These are phyloP conservation scores for Blastobotrys chiropterorum DNA, from an alignment of 805 yeast species.

Conservation along the genomic window DNA sequence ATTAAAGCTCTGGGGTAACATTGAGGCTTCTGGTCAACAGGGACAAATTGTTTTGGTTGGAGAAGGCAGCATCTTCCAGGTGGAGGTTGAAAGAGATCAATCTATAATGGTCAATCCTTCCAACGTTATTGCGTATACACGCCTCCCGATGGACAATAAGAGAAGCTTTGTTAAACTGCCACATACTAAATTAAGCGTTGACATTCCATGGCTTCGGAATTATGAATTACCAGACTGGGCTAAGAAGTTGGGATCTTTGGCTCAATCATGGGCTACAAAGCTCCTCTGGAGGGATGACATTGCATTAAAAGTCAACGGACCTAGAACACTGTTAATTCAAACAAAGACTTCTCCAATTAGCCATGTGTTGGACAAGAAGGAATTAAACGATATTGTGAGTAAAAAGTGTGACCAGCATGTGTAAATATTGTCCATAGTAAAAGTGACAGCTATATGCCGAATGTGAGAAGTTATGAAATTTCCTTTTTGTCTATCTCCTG, in stretches of 20 bases:
- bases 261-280: conserved; percentile 13
- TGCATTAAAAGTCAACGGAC: conserved; percentile 23
- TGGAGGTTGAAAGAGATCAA: conserved; percentile 35
- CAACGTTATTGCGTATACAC: conserved; percentile 36
- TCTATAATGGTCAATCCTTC: conserved; percentile 35
- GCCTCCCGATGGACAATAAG: conserved; percentile 11
- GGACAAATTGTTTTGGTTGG: conserved; percentile 38
- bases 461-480: too few species aligned
- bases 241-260: conserved; percentile 6
- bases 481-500: too few species aligned
- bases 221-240: conserved; percentile 4
- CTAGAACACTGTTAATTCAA: conserved; percentile 26
- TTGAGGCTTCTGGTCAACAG: conserved; percentile 28
- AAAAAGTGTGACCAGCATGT: conserved; percentile 4
- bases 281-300: conserved; percentile 26
- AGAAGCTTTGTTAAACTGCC: conserved; percentile 13
- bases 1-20: conserved; percentile 28
- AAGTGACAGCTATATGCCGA: too few species aligned
- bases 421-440: neutral
- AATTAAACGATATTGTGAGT: conserved; percentile 16
- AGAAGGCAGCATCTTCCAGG: conserved; percentile 34
- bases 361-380: conserved; percentile 23
- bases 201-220: conserved; percentile 12
- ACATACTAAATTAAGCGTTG: conserved; percentile 16
- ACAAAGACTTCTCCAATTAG: conserved; percentile 21